phyloP scores from a whole-genome alignment of 345 rosid genomes.

The Sapria himalayana region DNA sequence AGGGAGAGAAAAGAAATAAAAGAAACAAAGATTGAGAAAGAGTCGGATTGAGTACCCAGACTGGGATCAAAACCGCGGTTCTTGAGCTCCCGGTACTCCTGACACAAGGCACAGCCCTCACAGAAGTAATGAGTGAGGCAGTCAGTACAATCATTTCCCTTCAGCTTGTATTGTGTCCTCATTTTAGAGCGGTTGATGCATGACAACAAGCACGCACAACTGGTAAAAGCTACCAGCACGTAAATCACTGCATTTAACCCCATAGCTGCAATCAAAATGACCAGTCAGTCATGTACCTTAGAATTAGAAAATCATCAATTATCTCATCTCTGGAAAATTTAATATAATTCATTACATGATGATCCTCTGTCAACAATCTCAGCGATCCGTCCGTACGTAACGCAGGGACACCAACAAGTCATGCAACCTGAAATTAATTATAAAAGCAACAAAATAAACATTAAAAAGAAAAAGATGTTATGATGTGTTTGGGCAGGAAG shows the following conservation, averaged over 20 bases:
- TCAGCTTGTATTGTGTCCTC: conserved; percentile 34
- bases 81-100: conserved; percentile 39
- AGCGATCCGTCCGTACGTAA: conserved; percentile 41
- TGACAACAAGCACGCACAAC: conserved; percentile 33
- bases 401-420: conserved; percentile 57
- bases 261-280: conserved; percentile 36
- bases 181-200: conserved; percentile 38
- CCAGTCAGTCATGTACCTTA: no score
- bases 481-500: no score
- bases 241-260: conserved; percentile 26
- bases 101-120: conserved; percentile 40
- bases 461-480: not conserved
- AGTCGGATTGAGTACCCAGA: conserved; percentile 28
- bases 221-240: conserved; percentile 16
- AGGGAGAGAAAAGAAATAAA: not conserved
- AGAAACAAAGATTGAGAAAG: not conserved
- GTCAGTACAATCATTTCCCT: conserved; percentile 28
- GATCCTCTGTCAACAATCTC: conserved; percentile 52
- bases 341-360: conserved; percentile 19
- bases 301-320: conserved; percentile 7
- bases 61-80: conserved; percentile 39
- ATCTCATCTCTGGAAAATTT: not conserved
- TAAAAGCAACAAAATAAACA: not conserved
- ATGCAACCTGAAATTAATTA: conserved; percentile 21
- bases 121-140: conserved; percentile 37